phyloP scores from a whole-genome alignment of 495 filamentous ascomycete species.

The Penicillium roqueforti region DNA sequence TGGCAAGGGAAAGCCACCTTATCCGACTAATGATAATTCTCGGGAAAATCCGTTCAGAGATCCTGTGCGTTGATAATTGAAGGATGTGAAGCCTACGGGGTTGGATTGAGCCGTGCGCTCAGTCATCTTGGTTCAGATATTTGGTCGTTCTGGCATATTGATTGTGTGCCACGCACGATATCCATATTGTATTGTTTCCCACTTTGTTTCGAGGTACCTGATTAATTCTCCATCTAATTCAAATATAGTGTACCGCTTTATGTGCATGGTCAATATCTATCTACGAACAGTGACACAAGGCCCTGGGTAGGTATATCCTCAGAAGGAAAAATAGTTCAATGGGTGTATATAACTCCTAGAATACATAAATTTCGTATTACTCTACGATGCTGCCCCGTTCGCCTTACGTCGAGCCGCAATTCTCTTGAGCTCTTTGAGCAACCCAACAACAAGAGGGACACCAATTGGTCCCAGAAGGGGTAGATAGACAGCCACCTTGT shows the following conservation, averaged over 20 bases:
- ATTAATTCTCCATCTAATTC: not conserved
- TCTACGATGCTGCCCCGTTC: constrained; percentile 10
- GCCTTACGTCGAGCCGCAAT: constrained; percentile 39
- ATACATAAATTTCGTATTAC: constrained; percentile 2
- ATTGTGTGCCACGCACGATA: constrained; percentile 2
- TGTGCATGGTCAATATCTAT: too few species aligned
- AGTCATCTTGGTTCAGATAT: not conserved
- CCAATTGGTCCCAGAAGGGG: constrained; percentile 88
- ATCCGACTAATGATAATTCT: constrained; percentile 17
- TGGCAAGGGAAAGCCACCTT: constrained; percentile 36
- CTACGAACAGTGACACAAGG: too few species aligned
- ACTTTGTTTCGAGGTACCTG: not conserved
- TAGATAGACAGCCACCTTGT: constrained; percentile 96
- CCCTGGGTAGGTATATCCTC: too few species aligned
- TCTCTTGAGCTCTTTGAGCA: constrained; percentile 72
- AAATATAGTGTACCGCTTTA: not conserved
- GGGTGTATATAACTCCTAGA: constrained; percentile 7
- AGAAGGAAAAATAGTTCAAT: not conserved
- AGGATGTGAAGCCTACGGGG: not conserved
- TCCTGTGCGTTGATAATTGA: not conserved
- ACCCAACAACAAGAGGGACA: constrained; percentile 79
- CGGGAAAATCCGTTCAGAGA: constrained; percentile 5
- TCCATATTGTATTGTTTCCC: not conserved
- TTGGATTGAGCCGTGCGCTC: not conserved
- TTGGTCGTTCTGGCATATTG: not conserved